Evolutionary conservation across 2,329 filamentous ascomycete species (phyloP), one percentile per base, ranked within the genome.

Genomic region (Colletotrichum sp.): DNA sequence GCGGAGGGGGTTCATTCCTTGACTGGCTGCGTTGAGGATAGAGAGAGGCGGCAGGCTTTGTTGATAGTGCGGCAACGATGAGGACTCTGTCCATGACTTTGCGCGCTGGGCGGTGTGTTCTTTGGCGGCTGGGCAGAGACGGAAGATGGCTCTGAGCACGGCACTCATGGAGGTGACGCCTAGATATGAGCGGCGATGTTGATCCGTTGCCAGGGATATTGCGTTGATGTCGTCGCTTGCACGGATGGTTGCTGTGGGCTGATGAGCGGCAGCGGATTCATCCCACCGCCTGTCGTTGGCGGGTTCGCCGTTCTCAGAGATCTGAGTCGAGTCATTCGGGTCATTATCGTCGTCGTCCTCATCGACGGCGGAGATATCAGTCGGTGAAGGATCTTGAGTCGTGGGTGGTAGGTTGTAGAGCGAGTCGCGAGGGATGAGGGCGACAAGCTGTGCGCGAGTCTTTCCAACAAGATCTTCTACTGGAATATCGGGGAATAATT

Each of bases 101-200:
- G 81, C 80, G 10, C 80, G 77, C 34, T 80, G 76, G 9, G 80
- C 79, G 2, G 80, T 80, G 65, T 80, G 77, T 8, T 81, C 78
- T 49, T 83, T 82, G 24, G 81, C 78, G 30, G 80, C 79, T 2
- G 82, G 83, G 15, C 78, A 83, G 3, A 84, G 79, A n/a, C 81
- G 81, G 64, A 84, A 83, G 21, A 93, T 92, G 57, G 92, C 90
- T 77, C 92, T 88, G 36, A 93, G 85, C 8, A 90, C 90, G 6
- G 92, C 91, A 74, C 91, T 91, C 77, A 93, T 90, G 5, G 91
- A 93, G 1, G 91, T 92, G n/a, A 92, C 90, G 8, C 92, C 91
- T 7, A 93, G 85, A 78, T 93, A 93, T 6, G 91, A 92, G 6
- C 89, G 88, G 4, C 90, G 87, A 34, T 89, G 88, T 72, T 90